Evolutionary conservation across 371 early-diverging fungal species (phyloP).

Genomic region (Mucor sp.): DNA sequence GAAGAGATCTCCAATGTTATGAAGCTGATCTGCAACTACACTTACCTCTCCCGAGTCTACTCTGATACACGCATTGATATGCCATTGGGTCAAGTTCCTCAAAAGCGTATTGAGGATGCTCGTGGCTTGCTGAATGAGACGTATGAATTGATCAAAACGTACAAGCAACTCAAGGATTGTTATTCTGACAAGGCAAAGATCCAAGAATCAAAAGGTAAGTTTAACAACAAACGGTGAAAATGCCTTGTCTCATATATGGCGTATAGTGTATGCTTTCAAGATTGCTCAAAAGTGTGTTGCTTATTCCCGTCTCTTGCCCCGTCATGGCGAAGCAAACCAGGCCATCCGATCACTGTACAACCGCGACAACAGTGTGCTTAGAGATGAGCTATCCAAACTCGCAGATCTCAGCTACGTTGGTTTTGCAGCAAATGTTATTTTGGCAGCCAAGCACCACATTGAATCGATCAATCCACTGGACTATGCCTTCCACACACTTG

Average conservation of each 20-base stretch:
- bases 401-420: constrained; percentile 49
- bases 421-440: constrained; percentile 49
- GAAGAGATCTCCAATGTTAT: constrained; percentile 34
- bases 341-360: neutral
- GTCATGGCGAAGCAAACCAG: neutral
- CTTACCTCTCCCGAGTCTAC: constrained; percentile 37
- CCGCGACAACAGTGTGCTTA: constrained; percentile 7
- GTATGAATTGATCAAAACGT: neutral
- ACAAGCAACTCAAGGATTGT: neutral
- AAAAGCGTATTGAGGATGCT: constrained; percentile 38
- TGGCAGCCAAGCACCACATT: constrained; percentile 53
- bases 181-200: constrained; percentile 9
- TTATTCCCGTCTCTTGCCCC: constrained; percentile 22
- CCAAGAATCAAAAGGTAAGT: constrained; percentile 12
- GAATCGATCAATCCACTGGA: constrained; percentile 49
- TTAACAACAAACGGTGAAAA: neutral
- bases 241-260: too few relatives aligned
- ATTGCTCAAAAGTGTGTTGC: constrained; percentile 21
- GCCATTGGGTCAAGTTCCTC: constrained; percentile 54
- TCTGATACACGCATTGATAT: constrained; percentile 40
- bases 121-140: constrained; percentile 33
- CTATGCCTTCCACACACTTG: constrained; percentile 49
- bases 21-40: constrained; percentile 50
- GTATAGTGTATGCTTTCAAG: constrained; percentile 11
- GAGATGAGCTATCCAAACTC: constrained; percentile 32